Evolutionary conservation across 108 stramenopile genomes (phyloP), one percentile per base, ranked within the genome.

Genomic region (Epithemia pelagica): DNA sequence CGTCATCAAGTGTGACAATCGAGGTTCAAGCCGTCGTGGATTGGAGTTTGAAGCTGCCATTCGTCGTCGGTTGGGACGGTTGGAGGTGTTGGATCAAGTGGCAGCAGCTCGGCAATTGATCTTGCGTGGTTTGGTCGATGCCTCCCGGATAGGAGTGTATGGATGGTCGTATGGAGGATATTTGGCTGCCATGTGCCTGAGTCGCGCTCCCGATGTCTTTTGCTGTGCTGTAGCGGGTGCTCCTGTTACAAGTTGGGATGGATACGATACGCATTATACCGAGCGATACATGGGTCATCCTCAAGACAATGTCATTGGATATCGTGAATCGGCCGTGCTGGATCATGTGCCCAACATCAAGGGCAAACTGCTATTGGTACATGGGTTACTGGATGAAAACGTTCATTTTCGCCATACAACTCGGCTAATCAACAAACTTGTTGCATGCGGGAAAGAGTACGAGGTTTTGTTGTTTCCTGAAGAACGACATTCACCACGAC

Each of bases 91-190:
- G 27, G 97, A 97, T 72, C 95, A 97, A 71, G 90, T 92, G 29
- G 86, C 89, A 24, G 89, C 78, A 18, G 93, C 95, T 15, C 70
- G 79, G 21, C 82, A 80, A 33, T 67, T 94, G 23, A 75, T 74
- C 24, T 52, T 65, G 26, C 57, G 74, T 25, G 92, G 92, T 3
- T 73, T 93, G 33, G 92, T 82, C n/a, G 94, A 95, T 71, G 68
- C 78, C 21, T 68, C 69, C 1, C 72, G 94, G 0, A 93, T 98
- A 5, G 97, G 95, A 28, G 82, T 98, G 22, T 94, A 87, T 52
- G 97, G 97, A 18, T 98, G 97, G 97, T 88, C 86, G 29, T 98
- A 98, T 67, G 97, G 97, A 18, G 97, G 97, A 3, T 98, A 96
- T 73, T 74, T 95, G 66, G 71, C 93, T 32, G 85, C 85, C 51